phyloP scores from a whole-genome alignment of 2,329 filamentous ascomycete species.

The Monosporascus sp. region DNA sequence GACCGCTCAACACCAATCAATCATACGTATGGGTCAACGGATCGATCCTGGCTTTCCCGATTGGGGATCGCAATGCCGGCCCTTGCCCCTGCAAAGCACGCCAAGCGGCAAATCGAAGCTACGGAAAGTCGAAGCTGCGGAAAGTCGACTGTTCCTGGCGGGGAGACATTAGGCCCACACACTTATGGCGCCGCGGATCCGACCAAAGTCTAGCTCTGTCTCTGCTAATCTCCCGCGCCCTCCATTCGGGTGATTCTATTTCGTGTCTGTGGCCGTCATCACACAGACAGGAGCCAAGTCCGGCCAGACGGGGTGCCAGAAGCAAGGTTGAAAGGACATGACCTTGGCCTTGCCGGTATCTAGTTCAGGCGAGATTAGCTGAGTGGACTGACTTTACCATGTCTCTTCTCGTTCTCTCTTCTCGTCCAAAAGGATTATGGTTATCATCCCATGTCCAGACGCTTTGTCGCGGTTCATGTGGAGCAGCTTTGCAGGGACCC shows the following conservation, averaged over 20 bases:
- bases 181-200: background rate
- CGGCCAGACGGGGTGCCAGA: background rate
- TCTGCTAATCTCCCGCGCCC: constrained; percentile 23
- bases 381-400: constrained; percentile 3
- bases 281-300: constrained; percentile 10
- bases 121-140: background rate
- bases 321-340: constrained; percentile 5
- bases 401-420: constrained; percentile 2
- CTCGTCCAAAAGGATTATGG: background rate
- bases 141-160: background rate
- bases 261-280: constrained; percentile 16
- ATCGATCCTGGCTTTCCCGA: background rate
- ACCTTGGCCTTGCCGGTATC: constrained; percentile 7
- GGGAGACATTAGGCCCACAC: too few species aligned
- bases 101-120: background rate
- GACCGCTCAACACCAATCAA: background rate
- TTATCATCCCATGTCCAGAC: constrained; percentile 6
- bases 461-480: constrained; percentile 12
- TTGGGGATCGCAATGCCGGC: background rate
- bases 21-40: background rate
- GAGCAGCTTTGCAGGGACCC: constrained; percentile 14
- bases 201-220: constrained; percentile 3
- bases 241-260: constrained; percentile 18
- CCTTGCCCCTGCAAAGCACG: background rate
- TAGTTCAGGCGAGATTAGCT: constrained; percentile 1